These are phyloP conservation scores for Grosmannia serpens DNA, from an alignment of 2,329 filamentous ascomycete genomes.

Conservation along the genomic window DNA sequence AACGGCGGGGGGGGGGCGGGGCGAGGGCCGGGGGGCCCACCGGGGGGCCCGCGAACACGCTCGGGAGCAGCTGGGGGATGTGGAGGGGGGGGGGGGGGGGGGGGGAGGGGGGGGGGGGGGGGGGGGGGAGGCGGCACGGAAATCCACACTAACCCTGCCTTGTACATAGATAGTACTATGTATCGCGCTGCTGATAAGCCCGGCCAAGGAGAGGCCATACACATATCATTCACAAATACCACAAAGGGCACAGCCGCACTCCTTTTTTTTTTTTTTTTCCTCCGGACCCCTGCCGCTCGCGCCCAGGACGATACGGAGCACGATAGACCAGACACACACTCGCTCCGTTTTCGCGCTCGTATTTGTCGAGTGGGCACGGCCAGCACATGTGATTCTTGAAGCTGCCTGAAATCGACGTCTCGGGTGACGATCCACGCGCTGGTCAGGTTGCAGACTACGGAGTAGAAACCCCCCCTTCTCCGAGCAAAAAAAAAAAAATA, in stretches of 20 bases:
- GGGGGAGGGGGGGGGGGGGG: neutral
- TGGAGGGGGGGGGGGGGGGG: too few species aligned
- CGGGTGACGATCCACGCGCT: neutral
- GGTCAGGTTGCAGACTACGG: neutral
- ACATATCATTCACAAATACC: neutral
- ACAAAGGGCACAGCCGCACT: neutral
- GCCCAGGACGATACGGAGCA: too few species aligned
- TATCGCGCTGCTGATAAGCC: neutral
- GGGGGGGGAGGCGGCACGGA: neutral
- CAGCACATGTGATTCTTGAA: neutral
- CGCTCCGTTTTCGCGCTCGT: too few species aligned
- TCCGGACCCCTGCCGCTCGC: neutral
- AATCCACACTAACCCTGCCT: neutral
- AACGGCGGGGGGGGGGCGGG: too few species aligned
- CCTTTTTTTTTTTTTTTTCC: neutral
- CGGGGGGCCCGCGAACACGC: too few species aligned
- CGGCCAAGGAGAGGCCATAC: neutral
- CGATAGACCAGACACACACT: too few species aligned
- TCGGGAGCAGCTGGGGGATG: too few species aligned
- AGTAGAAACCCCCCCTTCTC: neutral
- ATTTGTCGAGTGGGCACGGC: too few species aligned
- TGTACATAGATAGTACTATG: neutral
- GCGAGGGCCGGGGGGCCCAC: too few species aligned
- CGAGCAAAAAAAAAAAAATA: too few species aligned
- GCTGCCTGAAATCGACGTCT: neutral